Evolutionary conservation across 1,284 basidiomycete genomes (phyloP).

Genomic region (Cryptococcus depauperatus): DNA sequence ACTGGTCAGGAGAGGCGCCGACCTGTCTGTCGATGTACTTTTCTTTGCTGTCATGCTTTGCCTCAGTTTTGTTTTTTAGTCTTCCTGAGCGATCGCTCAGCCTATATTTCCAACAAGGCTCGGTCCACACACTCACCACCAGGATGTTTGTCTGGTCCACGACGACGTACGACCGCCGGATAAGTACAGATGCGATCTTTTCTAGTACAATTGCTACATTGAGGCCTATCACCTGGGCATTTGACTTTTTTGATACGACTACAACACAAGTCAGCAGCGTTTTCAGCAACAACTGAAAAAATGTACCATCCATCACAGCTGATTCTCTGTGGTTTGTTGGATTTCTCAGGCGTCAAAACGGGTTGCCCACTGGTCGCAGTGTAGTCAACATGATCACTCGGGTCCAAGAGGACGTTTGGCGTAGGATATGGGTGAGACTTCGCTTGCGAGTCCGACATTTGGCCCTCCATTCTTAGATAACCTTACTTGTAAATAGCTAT

Average conservation of each 20-base stretch:
- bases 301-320: constrained; percentile 3
- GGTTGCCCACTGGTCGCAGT: not conserved
- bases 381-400: too few species aligned
- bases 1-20: too few species aligned
- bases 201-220: not conserved
- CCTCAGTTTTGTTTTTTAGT: not conserved
- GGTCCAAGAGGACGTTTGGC: too few species aligned
- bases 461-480: too few species aligned
- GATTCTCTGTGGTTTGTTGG: not conserved
- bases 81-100: not conserved
- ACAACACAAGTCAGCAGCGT: not conserved
- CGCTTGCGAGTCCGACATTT: too few species aligned
- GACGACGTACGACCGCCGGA: constrained; percentile 3
- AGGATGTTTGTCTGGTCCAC: constrained; percentile 21
- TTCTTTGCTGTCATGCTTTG: too few species aligned
- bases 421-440: too few species aligned
- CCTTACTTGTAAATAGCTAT: too few species aligned
- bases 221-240: not conserved
- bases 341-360: not conserved
- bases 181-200: not conserved
- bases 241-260: constrained; percentile 2
- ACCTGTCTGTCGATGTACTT: too few species aligned
- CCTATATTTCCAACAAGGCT: not conserved
- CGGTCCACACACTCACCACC: constrained; percentile 10
- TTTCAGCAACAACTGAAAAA: not conserved